Evolutionary conservation across 2,329 filamentous ascomycete genomes (phyloP), one percentile per base, ranked within the genome.

Genomic region (Colletotrichum paranaense): DNA sequence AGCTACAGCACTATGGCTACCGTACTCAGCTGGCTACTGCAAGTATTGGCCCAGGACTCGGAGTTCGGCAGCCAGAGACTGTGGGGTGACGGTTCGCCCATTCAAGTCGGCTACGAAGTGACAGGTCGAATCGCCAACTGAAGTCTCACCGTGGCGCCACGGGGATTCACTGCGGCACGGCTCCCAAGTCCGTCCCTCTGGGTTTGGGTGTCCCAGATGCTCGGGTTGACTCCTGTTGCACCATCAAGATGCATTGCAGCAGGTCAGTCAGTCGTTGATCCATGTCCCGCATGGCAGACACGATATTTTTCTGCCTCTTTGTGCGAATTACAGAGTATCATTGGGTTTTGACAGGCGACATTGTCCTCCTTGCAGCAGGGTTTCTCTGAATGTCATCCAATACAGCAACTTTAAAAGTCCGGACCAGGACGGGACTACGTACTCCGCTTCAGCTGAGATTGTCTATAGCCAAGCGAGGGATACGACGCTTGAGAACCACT

Each of bases 361-460:
- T 7, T 60, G 60, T 62, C 16, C 26, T 63, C 49, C 55, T 49
- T 56, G 60, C 60, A 70, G 62, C 52, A 42, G 22, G 67, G 70
- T 62, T 70, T 42, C 60, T 70, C 55, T 24, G 16, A 70, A 73
- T 28, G 59, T 8, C 55, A 55, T 57, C 26, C 42, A 64, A 30
- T 26, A 26, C 35, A 62, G 26, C 28, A 42, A 24, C 35, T 62
- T 38, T 19, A 52, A 49, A 35, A 68, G 35, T 46, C 24, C 46
- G 62, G 42, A n/a, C 42, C 22, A 60, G 38, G 16, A 42, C 38
- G 38, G 22, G 64, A 73, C 66, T 65, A 49, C 8, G 16, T 49
- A 70, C 70, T 49, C 26, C 6, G 60, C 49, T 65, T 70, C 70
- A 73, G 70, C 70, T 71, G 71, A 73, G 46, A 64, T 56, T 57